These are phyloP conservation scores for Pythium apleroticum DNA, from an alignment of 352 stramenopile genomes.

Conservation along the genomic window DNA sequence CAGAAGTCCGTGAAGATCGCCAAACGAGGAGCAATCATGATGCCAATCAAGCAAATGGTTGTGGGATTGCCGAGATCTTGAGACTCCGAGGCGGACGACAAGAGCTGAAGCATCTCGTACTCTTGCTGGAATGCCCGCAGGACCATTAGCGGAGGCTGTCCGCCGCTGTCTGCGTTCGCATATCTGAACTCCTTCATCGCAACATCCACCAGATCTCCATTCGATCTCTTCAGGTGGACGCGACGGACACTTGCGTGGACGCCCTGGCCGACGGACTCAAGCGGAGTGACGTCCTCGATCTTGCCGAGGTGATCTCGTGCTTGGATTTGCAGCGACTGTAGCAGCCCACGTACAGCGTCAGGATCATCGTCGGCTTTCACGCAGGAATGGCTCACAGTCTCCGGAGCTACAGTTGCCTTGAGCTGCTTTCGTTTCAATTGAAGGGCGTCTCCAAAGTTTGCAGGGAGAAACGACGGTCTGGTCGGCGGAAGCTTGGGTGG, in stretches of 20 bases:
- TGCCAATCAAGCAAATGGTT: conserved; percentile 2
- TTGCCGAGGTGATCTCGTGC: not conserved
- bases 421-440: conserved; percentile 29
- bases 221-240: conserved; percentile 1
- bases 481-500: not conserved
- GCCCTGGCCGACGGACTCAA: conserved; percentile 17
- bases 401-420: conserved; percentile 18
- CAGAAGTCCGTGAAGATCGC: conserved; percentile 28
- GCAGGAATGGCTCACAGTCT: not conserved
- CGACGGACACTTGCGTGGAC: conserved; percentile 23
- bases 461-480: conserved; percentile 9
- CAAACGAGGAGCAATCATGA: conserved; percentile 16
- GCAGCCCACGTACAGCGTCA: not conserved
- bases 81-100: not conserved
- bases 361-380: conserved; percentile 4
- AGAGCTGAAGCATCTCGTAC: conserved; percentile 18
- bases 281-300: not conserved
- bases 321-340: conserved; percentile 4
- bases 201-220: conserved; percentile 1
- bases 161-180: not conserved
- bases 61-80: not conserved
- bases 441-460: conserved; percentile 20
- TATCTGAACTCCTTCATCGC: conserved; percentile 32
- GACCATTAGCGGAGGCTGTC: conserved; percentile 13
- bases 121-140: conserved; percentile 23